Base-by-base conservation (phyloP, 2,329 filamentous ascomycete species). In the Diaporthe caulivora region DNA sequence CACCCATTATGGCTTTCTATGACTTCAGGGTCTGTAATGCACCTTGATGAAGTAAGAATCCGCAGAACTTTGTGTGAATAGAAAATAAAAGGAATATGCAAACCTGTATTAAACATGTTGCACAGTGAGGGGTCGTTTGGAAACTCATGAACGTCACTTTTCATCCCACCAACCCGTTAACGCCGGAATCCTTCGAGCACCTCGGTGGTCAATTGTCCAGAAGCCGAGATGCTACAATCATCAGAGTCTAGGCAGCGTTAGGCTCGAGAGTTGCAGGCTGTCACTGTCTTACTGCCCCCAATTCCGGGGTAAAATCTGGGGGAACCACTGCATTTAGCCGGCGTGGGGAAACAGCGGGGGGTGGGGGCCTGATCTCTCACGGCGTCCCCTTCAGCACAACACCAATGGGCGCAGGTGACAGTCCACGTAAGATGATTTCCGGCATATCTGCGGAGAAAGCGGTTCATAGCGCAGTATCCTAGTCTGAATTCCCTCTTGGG, bases 301-400 rank as follows among this genome's bases (percentile, higher is more conserved):
- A 47, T 8, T 71, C 68, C 53, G 54, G 68, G 68, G 53, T 60
- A 60, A 40, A 71, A 71, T 53, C 54, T 51, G 54, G 68, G 67
- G 68, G 34, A 24, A 21, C 44, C 15, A 47, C 9, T 47, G 54
- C 37, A 31, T 44, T 60, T 57, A 58, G 54, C 40, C 44, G 54
- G 53, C n/a, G 18, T 26, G 29, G 47, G 62, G 31, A 53, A 70
- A 49, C 40, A 47, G 54, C 51, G 44, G 53, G 67, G 67, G 29
- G 3, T 8, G 53, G 67, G 67, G 29, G 3, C 15, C n/a, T 29
- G 15, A 5, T 29, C 47, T n/a, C 18, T n/a, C 24, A n/a, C 17
- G 29, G 11, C 17, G 10, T 2, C 15, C n/a, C 44, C 47, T 17
- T 65, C 44, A 51, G 11, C 62, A 65, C 62, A 15, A 10, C 29